Evolutionary conservation across 73 alveolate genomes (phyloP), one percentile per base, ranked within the genome.

Genomic region (Blepharisma japonicum): DNA sequence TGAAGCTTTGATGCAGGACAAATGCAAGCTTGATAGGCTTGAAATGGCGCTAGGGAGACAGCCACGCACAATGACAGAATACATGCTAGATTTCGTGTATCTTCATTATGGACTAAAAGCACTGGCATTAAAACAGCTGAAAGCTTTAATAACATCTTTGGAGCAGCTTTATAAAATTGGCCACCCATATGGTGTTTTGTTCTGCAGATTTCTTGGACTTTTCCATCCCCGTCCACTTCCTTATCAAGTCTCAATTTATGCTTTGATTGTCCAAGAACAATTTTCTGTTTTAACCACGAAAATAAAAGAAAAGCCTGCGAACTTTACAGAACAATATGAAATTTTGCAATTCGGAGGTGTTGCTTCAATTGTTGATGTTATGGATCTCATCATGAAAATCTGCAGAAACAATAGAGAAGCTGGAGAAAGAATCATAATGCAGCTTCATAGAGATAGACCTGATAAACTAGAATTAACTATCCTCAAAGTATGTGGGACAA

Each of bases 41-140:
- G 80, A 70, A 39, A 7, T 70, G 21, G 80, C 56, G 3, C n/a
- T 47, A 20, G 61, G 80, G 2, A 18, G 56, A 9, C 68, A 39
- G 45, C 80, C 80, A 7, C 11, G 80, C 11, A 70, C 80, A 7
- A 70, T 70, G 80, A 70, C 80, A 2, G 68, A 70, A 25, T 70
- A 45, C 5, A 70, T 70, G 80, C 80, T 70, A 14, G 80, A 70
- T 45, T 70, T 45, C 27, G 68, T 70, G 5, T 45, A 45, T 47
- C 25, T 70, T 11, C 56, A 39, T 38, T 70, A 70, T 70, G 80
- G 80, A 2, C 23, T 70, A 9, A 70, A 70, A 70, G 23, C 80
- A 0, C 5, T 70, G 5, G 80, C 80, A 2, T 70, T 45, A 45
- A 70, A 45, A 4, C 56, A 39, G 27, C 61, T 70, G 14, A 47